Conservation (phyloP, 2,329 filamentous ascomycete genomes). For the Ophioceras dolichostomum region DNA sequence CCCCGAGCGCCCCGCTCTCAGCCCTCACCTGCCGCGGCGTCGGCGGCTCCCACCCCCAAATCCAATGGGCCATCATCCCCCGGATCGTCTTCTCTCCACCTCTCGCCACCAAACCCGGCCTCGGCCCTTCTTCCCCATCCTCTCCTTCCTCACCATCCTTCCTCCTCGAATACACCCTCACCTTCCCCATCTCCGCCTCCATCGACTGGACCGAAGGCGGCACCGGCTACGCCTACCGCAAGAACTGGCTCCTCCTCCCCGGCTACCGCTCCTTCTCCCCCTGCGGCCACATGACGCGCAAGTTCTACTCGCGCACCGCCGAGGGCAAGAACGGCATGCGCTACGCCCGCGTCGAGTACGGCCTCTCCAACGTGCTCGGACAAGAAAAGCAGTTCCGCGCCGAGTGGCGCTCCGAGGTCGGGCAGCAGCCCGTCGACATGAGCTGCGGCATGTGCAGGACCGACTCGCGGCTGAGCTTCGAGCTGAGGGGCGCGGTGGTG, state of each 20-base stretch:
- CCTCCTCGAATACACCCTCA: neutral
- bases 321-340: neutral
- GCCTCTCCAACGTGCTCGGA: neutral
- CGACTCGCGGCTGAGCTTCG: constrained; percentile 16
- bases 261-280: neutral
- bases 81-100: neutral
- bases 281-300: neutral
- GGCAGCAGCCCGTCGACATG: neutral
- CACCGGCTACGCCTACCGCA: neutral
- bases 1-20: neutral
- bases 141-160: too few relatives aligned
- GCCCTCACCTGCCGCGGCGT: neutral
- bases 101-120: too few relatives aligned
- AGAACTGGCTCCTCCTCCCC: neutral
- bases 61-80: neutral
- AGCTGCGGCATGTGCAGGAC: constrained; percentile 9
- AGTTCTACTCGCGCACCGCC: neutral
- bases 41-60: neutral
- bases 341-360: neutral
- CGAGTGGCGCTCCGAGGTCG: neutral
- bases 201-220: neutral
- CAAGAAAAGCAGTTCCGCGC: neutral
- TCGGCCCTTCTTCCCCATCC: too few relatives aligned
- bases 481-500: constrained; percentile 14
- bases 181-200: neutral